Percentiles rank a stretch among this genome's conserved stretches.
phyloP scores from a whole-genome alignment of 495 filamentous ascomycete species.

The Cercophora samala region DNA sequence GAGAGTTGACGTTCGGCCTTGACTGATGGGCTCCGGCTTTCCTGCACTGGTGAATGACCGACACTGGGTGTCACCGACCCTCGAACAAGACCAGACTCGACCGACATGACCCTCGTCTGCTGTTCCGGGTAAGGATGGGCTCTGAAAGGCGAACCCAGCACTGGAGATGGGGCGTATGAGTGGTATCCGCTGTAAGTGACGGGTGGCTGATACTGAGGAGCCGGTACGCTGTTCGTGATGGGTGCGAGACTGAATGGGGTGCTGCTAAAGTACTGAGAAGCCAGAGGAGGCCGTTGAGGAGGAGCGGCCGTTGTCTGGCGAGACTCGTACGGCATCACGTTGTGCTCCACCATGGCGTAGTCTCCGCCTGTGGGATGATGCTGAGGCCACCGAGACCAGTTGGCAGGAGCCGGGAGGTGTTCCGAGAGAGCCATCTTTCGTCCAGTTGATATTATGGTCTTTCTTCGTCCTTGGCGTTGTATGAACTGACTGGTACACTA shows the following conservation, averaged over 20 bases:
- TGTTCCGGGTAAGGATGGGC: constrained; percentile 35
- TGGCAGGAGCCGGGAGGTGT: constrained; percentile 30
- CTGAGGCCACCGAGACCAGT: constrained; percentile 45
- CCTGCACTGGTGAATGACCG: constrained; percentile 17
- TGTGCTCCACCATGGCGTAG: constrained; percentile 39
- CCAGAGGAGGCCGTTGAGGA: constrained; percentile 30
- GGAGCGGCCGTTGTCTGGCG: constrained; percentile 28
- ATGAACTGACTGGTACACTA: not conserved
- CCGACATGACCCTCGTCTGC: constrained; percentile 22
- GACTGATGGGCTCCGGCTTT: constrained; percentile 36
- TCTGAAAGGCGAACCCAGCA: constrained; percentile 35
- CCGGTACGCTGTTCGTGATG: constrained; percentile 31
- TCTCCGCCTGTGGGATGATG: constrained; percentile 31
- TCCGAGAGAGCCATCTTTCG: constrained; percentile 40
- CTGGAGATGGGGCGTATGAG: constrained; percentile 34
- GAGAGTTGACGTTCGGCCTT: constrained; percentile 36
- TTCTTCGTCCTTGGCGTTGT: constrained; percentile 2
- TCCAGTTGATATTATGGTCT: constrained; percentile 2
- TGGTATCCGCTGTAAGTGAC: constrained; percentile 35
- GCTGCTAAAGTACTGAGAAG: constrained; percentile 35
- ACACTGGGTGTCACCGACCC: constrained; percentile 17
- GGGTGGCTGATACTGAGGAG: constrained; percentile 34
- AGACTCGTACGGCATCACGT: constrained; percentile 37
- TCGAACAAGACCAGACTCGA: constrained; percentile 11
- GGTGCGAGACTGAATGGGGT: constrained; percentile 35